Percentiles rank a stretch among this genome's conserved stretches.
Evolutionary conservation across 257 asterid species (phyloP).

Genomic region (Linderniella brevidens): DNA sequence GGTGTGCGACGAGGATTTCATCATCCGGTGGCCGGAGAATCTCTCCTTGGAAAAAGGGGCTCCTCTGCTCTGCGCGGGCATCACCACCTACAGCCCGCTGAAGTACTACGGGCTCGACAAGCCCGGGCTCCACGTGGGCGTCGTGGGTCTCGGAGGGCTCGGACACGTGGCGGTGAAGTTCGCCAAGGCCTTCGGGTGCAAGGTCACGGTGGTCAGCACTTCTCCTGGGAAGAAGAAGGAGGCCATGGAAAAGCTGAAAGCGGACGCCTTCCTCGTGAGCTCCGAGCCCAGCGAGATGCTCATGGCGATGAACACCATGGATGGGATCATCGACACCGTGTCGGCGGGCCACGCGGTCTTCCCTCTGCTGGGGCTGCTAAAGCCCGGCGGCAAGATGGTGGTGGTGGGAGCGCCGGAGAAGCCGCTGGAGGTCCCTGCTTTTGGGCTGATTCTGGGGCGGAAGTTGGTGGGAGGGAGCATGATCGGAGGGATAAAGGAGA

Average conservation of each 20-base stretch:
- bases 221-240: slow-evolving; percentile 17
- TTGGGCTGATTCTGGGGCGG: slow-evolving; percentile 11
- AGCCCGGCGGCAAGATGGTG: slow-evolving; percentile 23
- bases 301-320: slow-evolving; percentile 19
- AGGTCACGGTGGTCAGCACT: slow-evolving; percentile 28
- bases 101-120: slow-evolving; percentile 16
- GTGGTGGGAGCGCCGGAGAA: slow-evolving; percentile 21
- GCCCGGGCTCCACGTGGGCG: slow-evolving; percentile 24
- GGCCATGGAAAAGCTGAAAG: slow-evolving; percentile 17
- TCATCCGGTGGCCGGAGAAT: slow-evolving; percentile 22
- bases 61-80: slow-evolving; percentile 27
- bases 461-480: slow-evolving; percentile 22
- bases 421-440: slow-evolving; percentile 23
- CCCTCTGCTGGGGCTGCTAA: slow-evolving; percentile 17
- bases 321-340: slow-evolving; percentile 23
- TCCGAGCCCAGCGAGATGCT: slow-evolving; percentile 11
- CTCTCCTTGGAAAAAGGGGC: slow-evolving; percentile 21
- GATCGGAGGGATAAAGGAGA: slow-evolving; percentile 25
- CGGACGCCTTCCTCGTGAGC: slow-evolving; percentile 20
- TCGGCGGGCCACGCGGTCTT: slow-evolving; percentile 16
- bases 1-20: slow-evolving; percentile 18
- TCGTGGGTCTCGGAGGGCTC: slow-evolving; percentile 29
- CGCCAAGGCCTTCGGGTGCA: slow-evolving; percentile 22
- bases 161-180: slow-evolving; percentile 32
- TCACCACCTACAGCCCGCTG: slow-evolving; percentile 24